Evolutionary conservation across 2,329 filamentous ascomycete genomes (phyloP).

Genomic region (Xylaria sp.): DNA sequence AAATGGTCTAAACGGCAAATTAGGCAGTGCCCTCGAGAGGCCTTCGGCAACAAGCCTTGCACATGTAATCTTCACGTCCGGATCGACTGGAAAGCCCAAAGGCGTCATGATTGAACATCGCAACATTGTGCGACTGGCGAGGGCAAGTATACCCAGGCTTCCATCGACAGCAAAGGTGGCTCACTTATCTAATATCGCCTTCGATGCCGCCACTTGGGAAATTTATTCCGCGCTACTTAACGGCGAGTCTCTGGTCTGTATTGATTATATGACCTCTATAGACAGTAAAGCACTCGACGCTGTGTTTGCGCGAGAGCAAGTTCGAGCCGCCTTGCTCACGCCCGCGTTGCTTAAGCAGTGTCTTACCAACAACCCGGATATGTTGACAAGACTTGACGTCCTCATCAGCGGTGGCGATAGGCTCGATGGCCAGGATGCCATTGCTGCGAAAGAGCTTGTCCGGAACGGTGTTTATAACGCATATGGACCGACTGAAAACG

Average conservation of each 20-base stretch:
- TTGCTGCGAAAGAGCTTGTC: slow-evolving; percentile 13
- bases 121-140: slow-evolving; percentile 9
- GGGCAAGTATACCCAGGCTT: not conserved
- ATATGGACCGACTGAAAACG: slow-evolving; percentile 20
- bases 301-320: slow-evolving; percentile 11
- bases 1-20: slow-evolving; percentile 1
- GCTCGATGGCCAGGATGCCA: slow-evolving; percentile 15
- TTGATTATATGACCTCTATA: slow-evolving; percentile 17
- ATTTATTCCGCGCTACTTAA: slow-evolving; percentile 13
- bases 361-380: slow-evolving; percentile 1
- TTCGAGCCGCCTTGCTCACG: slow-evolving; percentile 7
- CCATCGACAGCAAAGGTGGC: slow-evolving; percentile 1
- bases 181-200: slow-evolving; percentile 20
- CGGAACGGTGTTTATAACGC: slow-evolving; percentile 3
- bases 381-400: slow-evolving; percentile 4
- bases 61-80: slow-evolving; percentile 21
- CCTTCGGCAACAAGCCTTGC: slow-evolving; percentile 16
- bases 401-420: slow-evolving; percentile 16
- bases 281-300: slow-evolving; percentile 7
- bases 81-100: slow-evolving; percentile 15
- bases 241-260: slow-evolving; percentile 15
- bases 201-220: slow-evolving; percentile 19
- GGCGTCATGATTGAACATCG: slow-evolving; percentile 21
- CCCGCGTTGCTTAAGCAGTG: slow-evolving; percentile 18
- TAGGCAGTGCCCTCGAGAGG: not conserved